Evolutionary conservation across 139 green algal species (phyloP).

Genomic region (Tetraselmis chui): DNA sequence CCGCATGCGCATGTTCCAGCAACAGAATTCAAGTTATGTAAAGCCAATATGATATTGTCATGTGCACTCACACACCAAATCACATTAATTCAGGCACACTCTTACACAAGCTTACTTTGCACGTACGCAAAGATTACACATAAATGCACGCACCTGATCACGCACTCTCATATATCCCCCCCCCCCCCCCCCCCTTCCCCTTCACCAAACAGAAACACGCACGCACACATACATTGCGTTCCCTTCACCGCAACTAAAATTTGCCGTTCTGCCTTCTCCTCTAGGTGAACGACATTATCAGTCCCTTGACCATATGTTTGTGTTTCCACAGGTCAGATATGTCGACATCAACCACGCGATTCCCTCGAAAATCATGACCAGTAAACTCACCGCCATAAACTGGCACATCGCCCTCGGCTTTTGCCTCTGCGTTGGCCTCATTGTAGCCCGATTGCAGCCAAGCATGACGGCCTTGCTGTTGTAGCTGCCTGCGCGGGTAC

Average conservation of each 20-base stretch:
- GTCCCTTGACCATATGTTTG: slow-evolving; percentile 10
- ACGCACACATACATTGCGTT: not conserved
- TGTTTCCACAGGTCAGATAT: slow-evolving; percentile 13
- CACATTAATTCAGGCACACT: no score
- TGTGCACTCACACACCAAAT: no score
- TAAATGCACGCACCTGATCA: no score
- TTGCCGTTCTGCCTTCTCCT: not conserved
- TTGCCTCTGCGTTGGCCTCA: slow-evolving; percentile 32
- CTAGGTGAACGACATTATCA: not conserved
- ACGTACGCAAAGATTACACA: no score
- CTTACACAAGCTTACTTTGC: no score
- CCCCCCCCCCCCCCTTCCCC: no score
- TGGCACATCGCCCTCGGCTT: slow-evolving; percentile 48
- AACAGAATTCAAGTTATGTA: no score
- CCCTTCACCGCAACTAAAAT: not conserved
- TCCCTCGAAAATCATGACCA: slow-evolving; percentile 28
- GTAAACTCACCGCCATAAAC: slow-evolving; percentile 51
- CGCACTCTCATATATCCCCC: no score
- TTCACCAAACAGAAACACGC: not conserved
- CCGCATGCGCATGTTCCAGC: not conserved
- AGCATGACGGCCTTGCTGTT: not conserved
- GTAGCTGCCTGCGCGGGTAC: no score
- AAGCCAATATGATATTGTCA: no score
- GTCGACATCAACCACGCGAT: slow-evolving; percentile 29
- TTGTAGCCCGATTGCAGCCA: not conserved